These are phyloP conservation scores for Cystofilobasidium ferigula DNA, from an alignment of 768 basidiomycete genomes.

Conservation along the genomic window DNA sequence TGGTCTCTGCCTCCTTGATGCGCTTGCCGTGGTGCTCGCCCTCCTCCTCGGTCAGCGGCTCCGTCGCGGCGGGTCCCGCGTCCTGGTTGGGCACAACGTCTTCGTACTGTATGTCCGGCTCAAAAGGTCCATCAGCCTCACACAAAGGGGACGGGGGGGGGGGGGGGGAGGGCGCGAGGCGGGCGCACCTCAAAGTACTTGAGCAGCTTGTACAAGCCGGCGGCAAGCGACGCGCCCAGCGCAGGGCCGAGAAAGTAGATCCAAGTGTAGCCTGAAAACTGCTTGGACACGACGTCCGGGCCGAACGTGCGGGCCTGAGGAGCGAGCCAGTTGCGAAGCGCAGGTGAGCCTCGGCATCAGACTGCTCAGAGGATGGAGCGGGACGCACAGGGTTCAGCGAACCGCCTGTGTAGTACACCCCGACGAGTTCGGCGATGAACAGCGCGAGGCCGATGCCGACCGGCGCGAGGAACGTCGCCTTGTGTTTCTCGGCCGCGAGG, in stretches of 20 bases:
- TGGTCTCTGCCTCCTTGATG: background rate
- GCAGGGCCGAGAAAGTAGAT: constrained; percentile 16
- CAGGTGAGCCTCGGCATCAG: background rate
- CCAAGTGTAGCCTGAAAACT: background rate
- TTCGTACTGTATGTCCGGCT: too few species aligned
- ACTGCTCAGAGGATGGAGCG: background rate
- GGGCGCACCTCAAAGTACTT: constrained; percentile 16
- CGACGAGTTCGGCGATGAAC: constrained; percentile 30
- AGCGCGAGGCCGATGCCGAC: constrained; percentile 41
- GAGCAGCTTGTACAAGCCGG: constrained; percentile 21
- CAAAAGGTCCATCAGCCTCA: too few species aligned
- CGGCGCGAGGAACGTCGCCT: constrained; percentile 42
- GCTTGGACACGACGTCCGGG: constrained; percentile 4
- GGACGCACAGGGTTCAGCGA: constrained; percentile 21
- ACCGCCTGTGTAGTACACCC: constrained; percentile 17
- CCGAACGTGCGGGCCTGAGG: constrained; percentile 8
- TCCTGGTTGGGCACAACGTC: too few species aligned
- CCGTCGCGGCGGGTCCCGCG: background rate
- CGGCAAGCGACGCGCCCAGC: constrained; percentile 16
- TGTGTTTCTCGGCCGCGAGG: constrained; percentile 32
- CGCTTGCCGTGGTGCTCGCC: background rate
- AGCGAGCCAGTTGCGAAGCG: background rate
- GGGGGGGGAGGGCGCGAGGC: too few species aligned
- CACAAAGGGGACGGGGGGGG: too few species aligned
- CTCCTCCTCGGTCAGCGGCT: too few species aligned